These are phyloP conservation scores for Neurospora pannonica DNA, from an alignment of 495 filamentous ascomycete species.

Conservation along the genomic window DNA sequence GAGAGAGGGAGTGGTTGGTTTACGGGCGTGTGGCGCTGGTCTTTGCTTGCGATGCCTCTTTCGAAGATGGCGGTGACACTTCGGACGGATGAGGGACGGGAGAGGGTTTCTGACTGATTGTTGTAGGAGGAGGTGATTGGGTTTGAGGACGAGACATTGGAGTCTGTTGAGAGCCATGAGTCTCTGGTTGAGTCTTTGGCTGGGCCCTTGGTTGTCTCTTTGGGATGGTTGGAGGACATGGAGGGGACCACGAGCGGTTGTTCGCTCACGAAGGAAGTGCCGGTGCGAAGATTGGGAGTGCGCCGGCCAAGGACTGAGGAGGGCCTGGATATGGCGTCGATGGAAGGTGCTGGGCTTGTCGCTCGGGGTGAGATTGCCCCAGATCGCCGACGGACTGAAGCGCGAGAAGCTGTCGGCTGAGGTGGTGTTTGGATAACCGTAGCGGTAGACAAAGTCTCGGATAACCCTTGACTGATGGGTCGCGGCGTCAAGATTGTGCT, in stretches of 20 bases:
- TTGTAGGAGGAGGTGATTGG: not conserved
- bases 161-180: not conserved
- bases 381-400: not conserved
- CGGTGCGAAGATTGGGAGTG: constrained; percentile 1
- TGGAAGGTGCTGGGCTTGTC: not conserved
- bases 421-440: not conserved
- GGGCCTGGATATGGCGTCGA: not conserved
- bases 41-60: not conserved
- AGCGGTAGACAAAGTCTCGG: not conserved
- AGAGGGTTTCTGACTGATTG: not conserved
- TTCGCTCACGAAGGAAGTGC: constrained; percentile 16
- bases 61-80: not conserved
- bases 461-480: not conserved
- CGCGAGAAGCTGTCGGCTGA: not conserved
- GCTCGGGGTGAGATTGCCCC: not conserved
- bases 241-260: constrained; percentile 14
- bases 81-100: not conserved
- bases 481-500: not conserved
- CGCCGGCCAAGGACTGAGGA: not conserved
- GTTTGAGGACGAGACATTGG: not conserved
- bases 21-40: not conserved
- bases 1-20: not conserved
- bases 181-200: not conserved
- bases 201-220: not conserved
- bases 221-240: not conserved